Evolutionary conservation across 2,329 filamentous ascomycete species (phyloP).

Genomic region (Endoconidiophora laricicola): DNA sequence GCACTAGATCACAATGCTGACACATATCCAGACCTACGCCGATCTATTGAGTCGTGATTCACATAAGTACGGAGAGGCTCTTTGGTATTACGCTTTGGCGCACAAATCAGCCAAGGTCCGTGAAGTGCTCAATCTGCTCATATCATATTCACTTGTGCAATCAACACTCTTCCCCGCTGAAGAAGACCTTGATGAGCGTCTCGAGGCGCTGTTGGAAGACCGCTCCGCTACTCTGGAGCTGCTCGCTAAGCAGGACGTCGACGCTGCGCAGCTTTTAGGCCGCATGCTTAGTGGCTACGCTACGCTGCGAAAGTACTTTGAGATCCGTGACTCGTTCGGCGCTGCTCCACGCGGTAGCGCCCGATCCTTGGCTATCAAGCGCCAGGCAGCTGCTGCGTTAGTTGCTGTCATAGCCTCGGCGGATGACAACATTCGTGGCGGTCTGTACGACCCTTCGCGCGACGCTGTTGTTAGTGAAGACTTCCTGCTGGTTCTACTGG

Average conservation of each 20-base stretch:
- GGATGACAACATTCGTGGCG: conserved; percentile 79
- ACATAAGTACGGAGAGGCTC: conserved; percentile 65
- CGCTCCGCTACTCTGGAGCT: conserved; percentile 55
- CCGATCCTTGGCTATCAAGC: conserved; percentile 42
- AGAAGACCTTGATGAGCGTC: conserved; percentile 53
- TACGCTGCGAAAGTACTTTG: conserved; percentile 77
- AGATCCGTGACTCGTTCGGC: conserved; percentile 51
- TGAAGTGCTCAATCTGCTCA: conserved; percentile 71
- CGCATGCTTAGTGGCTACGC: conserved; percentile 84
- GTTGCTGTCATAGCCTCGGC: conserved; percentile 73
- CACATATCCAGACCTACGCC: conserved; percentile 52
- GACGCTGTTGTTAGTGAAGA: conserved; percentile 80
- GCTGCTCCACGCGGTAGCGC: conserved; percentile 24
- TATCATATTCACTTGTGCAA: conserved; percentile 72
- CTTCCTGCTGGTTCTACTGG: conserved; percentile 65
- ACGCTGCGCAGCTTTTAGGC: conserved; percentile 69
- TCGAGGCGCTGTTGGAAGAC: conserved; percentile 52
- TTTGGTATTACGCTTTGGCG: conserved; percentile 82
- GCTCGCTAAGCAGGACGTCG: conserved; percentile 57
- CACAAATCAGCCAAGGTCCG: conserved; percentile 65
- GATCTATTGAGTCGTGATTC: conserved; percentile 57
- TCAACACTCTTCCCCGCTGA: conserved; percentile 63
- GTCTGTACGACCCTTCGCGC: conserved; percentile 65
- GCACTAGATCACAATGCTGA: conserved; percentile 16
- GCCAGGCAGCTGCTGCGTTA: conserved; percentile 55